Percentiles rank a stretch among this genome's conserved stretches.
phyloP scores from a whole-genome alignment of 352 stramenopile species.

The Phytophthora melonis region DNA sequence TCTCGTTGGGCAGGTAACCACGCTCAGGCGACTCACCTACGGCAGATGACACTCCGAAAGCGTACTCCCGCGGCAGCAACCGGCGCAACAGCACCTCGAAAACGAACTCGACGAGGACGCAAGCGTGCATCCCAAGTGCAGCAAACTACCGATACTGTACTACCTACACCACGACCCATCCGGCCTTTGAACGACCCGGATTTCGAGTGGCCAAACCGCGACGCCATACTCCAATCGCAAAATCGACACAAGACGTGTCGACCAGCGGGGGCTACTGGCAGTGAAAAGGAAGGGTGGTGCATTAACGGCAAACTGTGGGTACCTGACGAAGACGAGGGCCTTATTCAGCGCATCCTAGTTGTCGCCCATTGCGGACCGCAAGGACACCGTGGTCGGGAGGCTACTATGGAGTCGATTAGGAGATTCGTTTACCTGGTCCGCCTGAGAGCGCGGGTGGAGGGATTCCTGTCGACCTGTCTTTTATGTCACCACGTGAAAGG shows the following conservation, averaged over 20 bases:
- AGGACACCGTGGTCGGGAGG: background rate
- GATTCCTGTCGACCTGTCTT: conserved; percentile 12
- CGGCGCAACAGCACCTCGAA: background rate
- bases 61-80: background rate
- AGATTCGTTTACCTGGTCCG: conserved; percentile 1
- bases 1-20: background rate
- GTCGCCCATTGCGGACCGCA: background rate
- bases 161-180: background rate
- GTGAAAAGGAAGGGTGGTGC: background rate
- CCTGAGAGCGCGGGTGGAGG: conserved; percentile 2
- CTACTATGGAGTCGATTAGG: background rate
- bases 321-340: background rate
- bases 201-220: background rate
- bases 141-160: background rate
- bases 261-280: background rate
- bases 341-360: background rate
- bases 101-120: background rate
- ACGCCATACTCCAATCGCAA: background rate
- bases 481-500: conserved; percentile 22
- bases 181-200: background rate
- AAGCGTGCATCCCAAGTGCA: background rate
- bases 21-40: background rate
- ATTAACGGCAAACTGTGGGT: background rate
- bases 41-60: background rate
- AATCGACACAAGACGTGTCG: background rate